Base-by-base conservation (phyloP, 2,329 filamentous ascomycete species). In the Catunica adiposa region DNA sequence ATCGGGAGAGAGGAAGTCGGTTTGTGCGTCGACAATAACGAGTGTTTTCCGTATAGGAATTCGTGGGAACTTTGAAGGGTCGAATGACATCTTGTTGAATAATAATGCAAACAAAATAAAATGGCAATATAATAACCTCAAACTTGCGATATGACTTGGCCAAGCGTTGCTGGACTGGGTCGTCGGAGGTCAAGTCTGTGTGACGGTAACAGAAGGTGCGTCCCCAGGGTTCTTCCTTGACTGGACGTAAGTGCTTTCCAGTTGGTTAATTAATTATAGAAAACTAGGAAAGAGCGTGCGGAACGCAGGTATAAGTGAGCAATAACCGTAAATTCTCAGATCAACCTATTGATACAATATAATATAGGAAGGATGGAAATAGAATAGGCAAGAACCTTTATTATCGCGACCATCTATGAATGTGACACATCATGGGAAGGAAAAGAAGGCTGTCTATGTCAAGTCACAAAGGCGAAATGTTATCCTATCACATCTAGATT, bases 11-110 rank as follows among this genome's bases (percentile, higher is more conserved):
- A 94, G 70, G 63, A 97, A 95, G 66, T 96, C 90, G 63, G 94
- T 88, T 65, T 97, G 92, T 37, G 94, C 78, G 63, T 95, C 90
- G 60, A 96, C 75, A 17, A 94, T 71, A 20, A 97, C 72, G 46
- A 98, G 74, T 1, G 87, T 90, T 68, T 78, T 79, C 53, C 80
- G 74, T 7, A 79, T 79, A 29, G 68, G 71, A 54, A 83, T 67
- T 51, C 75, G 69, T 9, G 80, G 80, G 20, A 83, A 70, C 37
- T 72, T 70, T 48, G 74, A 66, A 40, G 72, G 68, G 62, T 80
- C 75, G 65, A 82, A 79, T 59, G 44, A 20, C 40, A 37, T 38
- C 9, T 11, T 40, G 40, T n/a, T n/a, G n/a, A n/a, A n/a, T n/a
- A n/a, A n/a, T n/a, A n/a, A n/a, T n/a, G n/a, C n/a, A n/a, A n/a